Conservation (phyloP, 2,329 filamentous ascomycete genomes). For the Sporothrix variecibatus region DNA sequence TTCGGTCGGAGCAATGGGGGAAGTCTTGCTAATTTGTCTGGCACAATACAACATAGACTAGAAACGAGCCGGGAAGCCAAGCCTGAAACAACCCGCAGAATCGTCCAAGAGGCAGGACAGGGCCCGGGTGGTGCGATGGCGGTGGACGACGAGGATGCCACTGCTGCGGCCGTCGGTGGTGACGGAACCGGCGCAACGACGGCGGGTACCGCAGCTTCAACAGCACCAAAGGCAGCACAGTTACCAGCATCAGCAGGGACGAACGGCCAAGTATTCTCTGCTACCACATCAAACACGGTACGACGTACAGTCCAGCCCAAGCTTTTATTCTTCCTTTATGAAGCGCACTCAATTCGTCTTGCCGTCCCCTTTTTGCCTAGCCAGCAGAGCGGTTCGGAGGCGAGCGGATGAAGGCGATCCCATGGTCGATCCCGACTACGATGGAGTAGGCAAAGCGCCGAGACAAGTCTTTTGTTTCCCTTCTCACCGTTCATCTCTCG, state of each 20-base stretch:
- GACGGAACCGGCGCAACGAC: background rate
- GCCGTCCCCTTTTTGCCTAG: background rate
- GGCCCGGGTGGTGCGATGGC: background rate
- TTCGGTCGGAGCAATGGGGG: background rate
- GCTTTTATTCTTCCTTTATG: background rate
- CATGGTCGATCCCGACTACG: slow-evolving; percentile 17
- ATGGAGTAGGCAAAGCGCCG: background rate
- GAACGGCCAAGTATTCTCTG: slow-evolving; percentile 18
- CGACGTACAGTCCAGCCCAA: background rate
- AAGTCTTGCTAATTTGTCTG: slow-evolving; percentile 24
- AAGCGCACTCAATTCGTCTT: background rate
- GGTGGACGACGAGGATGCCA: background rate
- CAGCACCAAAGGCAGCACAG: background rate
- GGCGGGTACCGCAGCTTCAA: background rate
- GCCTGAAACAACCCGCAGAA: slow-evolving; percentile 37
- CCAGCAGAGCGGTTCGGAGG: background rate
- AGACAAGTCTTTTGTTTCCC: background rate
- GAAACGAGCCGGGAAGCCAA: slow-evolving; percentile 41
- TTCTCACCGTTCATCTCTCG: background rate
- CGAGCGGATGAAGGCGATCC: slow-evolving; percentile 21
- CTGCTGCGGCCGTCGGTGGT: background rate
- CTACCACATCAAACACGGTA: slow-evolving; percentile 17
- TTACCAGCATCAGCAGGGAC: background rate
- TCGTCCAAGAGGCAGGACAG: background rate
- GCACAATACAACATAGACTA: slow-evolving; percentile 30